Base-by-base conservation (phyloP, 257 asterid genomes). In the Galeopsis tetrahit region DNA sequence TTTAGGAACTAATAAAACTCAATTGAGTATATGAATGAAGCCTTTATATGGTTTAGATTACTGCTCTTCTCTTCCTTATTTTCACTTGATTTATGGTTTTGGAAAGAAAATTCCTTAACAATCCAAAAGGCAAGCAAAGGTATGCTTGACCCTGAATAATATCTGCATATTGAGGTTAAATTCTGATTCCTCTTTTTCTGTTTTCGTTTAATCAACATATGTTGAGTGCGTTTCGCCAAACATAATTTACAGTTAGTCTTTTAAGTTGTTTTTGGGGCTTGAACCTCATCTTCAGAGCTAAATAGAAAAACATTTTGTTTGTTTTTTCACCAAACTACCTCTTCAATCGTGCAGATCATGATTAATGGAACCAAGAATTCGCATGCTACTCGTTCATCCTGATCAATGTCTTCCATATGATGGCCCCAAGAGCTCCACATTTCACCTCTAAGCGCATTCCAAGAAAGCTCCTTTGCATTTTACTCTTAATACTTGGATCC, bases 371-470 rank as follows among this genome's bases (percentile, higher is more conserved):
- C 80, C 68, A 66, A 66, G 83, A 46, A 71, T 60, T 69, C 15
- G 72, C 58, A 39, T 15, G 42, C 49, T 77, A 72, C 68, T 77
- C 46, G 11, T 38, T 59, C 55, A 48, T 62, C 76, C 65, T 46
- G 66, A 68, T 43, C 42, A 14, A 77, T 53, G 73, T 71, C 77
- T 65, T 69, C 34, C 52, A 4, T 79, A 83, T 70, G 68, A 86
- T 88, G 95, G 93, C 89, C 79, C 85, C 80, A 69, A 79, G 91
- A 75, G 56, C 78, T 78, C 57, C 70, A 63, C 88, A 84, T 53
- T 68, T 73, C 73, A 38, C 70, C 79, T 44, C 86, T 48, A 86
- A 87, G 62, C 86, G 83, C 68, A 11, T 70, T 60, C 79, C 75
- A 56, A 68, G 78, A 65, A 85, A 75, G 33, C 56, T 80, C 65